These are phyloP conservation scores for Wakefieldia striispora DNA, from an alignment of 768 basidiomycete genomes.

Conservation along the genomic window DNA sequence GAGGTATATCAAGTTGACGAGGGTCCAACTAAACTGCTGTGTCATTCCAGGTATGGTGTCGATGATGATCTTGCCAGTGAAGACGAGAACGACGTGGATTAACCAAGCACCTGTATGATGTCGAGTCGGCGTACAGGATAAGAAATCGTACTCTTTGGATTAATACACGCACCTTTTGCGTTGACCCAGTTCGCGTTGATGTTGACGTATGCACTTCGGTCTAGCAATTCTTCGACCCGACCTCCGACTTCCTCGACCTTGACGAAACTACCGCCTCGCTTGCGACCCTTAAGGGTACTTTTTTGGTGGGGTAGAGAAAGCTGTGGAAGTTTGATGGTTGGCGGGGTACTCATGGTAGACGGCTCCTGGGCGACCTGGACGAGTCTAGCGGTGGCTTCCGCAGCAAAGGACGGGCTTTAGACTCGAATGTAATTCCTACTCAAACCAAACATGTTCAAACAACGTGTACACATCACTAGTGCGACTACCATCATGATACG, in stretches of 20 bases:
- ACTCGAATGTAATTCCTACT: neutral
- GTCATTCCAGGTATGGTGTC: slow-evolving; percentile 94
- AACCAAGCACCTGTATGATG: slow-evolving; percentile 88
- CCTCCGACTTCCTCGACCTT: slow-evolving; percentile 83
- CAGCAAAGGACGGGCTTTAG: neutral
- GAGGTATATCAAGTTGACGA: slow-evolving; percentile 88
- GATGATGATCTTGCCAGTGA: slow-evolving; percentile 85
- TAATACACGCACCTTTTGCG: slow-evolving; percentile 65
- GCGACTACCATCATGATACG: too few species aligned
- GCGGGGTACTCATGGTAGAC: slow-evolving; percentile 46
- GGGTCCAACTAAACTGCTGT: slow-evolving; percentile 93
- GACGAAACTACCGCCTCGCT: slow-evolving; percentile 73
- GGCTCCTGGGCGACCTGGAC: too few species aligned
- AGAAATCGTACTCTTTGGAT: slow-evolving; percentile 8
- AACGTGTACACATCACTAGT: too few species aligned
- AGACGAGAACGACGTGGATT: slow-evolving; percentile 93
- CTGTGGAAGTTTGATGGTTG: slow-evolving; percentile 55
- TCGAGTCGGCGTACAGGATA: neutral
- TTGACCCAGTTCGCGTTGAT: slow-evolving; percentile 95
- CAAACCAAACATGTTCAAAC: too few species aligned
- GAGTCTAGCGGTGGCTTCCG: neutral
- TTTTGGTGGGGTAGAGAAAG: slow-evolving; percentile 34
- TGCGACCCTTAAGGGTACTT: slow-evolving; percentile 41
- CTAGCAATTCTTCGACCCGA: slow-evolving; percentile 69
- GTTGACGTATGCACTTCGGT: slow-evolving; percentile 79